phyloP scores from a whole-genome alignment of 2,329 filamentous ascomycete species.

The Sporothrix luriei region DNA sequence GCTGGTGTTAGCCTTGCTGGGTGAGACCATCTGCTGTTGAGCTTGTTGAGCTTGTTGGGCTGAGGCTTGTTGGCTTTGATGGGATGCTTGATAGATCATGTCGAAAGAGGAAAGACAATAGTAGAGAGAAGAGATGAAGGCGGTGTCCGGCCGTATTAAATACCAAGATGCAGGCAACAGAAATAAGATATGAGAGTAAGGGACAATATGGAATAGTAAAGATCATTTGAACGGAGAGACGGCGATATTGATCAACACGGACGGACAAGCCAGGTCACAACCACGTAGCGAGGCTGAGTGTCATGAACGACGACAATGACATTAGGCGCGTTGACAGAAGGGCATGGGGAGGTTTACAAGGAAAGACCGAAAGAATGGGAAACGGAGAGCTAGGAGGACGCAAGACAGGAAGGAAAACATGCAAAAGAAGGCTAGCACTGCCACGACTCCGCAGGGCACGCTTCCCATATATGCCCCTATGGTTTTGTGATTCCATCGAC shows the following conservation, averaged over 20 bases:
- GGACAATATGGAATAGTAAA: background rate
- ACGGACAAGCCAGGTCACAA: constrained; percentile 13
- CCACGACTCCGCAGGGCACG: constrained; percentile 16
- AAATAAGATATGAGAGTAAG: background rate
- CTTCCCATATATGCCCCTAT: constrained; percentile 28
- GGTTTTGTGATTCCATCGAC: constrained; percentile 24
- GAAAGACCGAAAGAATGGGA: background rate
- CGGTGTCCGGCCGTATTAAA: constrained; percentile 9
- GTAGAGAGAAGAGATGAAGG: background rate
- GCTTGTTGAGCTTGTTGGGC: constrained; percentile 21
- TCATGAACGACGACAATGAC: constrained; percentile 18
- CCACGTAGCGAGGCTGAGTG: constrained; percentile 18
- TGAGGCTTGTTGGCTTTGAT: background rate
- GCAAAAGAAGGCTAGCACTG: constrained; percentile 22
- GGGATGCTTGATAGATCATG: constrained; percentile 23
- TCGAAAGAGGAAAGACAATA: background rate
- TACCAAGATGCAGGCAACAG: constrained; percentile 10
- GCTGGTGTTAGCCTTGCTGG: constrained; percentile 29
- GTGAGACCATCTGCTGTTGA: constrained; percentile 11
- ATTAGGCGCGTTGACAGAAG: constrained; percentile 12
- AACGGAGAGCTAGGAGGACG: background rate
- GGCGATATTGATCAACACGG: background rate
- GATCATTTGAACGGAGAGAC: background rate
- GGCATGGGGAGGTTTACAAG: background rate
- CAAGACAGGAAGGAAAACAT: background rate